Conservation (phyloP, 73 alveolate species). For the Paramecium pentaurelia region DNA sequence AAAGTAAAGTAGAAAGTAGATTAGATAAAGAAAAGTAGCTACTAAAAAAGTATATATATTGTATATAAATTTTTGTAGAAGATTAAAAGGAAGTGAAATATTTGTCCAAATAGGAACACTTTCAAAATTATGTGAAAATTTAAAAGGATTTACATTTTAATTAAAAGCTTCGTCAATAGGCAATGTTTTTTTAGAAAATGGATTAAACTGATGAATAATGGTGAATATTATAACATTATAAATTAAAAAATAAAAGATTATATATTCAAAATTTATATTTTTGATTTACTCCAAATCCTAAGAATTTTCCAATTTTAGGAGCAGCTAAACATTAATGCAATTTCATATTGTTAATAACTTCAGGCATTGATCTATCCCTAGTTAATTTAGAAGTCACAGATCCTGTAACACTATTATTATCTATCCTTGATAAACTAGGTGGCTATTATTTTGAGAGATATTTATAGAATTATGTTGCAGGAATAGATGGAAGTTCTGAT, state of each 20-base stretch:
- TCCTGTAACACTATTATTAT: background rate
- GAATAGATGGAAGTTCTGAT: background rate
- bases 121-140: background rate
- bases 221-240: background rate
- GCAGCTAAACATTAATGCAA: slow-evolving; percentile 12
- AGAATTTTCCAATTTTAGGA: background rate
- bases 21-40: background rate
- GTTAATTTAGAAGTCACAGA: slow-evolving; percentile 42
- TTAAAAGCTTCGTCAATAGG: background rate
- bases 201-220: background rate
- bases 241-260: background rate
- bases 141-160: background rate
- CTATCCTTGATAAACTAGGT: background rate
- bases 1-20: background rate
- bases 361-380: slow-evolving; percentile 28
- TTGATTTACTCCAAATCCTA: slow-evolving; percentile 22
- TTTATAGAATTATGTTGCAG: slow-evolving; percentile 30
- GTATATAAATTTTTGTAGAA: background rate
- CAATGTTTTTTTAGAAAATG: background rate
- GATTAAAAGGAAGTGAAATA: background rate
- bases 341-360: background rate
- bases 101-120: background rate
- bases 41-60: background rate
- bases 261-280: background rate
- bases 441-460: background rate